Conservation (phyloP, 1,139 yeast genomes). For the Suhomyces yuchorum region DNA sequence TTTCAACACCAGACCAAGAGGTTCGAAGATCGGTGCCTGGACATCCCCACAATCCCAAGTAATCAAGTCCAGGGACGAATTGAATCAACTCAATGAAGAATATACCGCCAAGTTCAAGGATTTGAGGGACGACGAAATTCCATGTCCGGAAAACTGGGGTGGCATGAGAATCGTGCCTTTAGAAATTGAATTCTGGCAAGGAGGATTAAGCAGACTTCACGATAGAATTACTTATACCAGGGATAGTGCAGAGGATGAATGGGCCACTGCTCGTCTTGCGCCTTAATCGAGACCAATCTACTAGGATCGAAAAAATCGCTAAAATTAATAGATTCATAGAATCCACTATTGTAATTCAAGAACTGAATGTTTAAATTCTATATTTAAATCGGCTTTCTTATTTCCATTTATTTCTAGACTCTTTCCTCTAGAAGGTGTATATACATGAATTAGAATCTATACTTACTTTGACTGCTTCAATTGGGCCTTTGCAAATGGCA, state of each 20-base stretch:
- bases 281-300: constrained; percentile 44
- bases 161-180: constrained; percentile 86
- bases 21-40: constrained; percentile 96
- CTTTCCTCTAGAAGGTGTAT: background rate
- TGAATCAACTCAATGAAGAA: constrained; percentile 54
- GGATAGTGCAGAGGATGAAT: constrained; percentile 47
- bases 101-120: constrained; percentile 62
- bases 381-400: constrained; percentile 12
- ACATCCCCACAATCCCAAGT: constrained; percentile 83
- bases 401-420: constrained; percentile 2
- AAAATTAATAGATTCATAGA: too few species aligned
- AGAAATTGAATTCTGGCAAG: constrained; percentile 97
- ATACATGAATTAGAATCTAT: constrained; percentile 8
- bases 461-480: constrained; percentile 24
- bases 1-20: constrained; percentile 86
- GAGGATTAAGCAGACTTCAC: constrained; percentile 85
- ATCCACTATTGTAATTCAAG: too few species aligned
- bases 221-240: constrained; percentile 82
- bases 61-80: constrained; percentile 58
- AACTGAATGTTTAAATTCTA: too few species aligned
- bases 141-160: constrained; percentile 96
- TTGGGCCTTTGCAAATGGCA: constrained; percentile 29
- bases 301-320: too few species aligned
- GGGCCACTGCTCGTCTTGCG: constrained; percentile 72
- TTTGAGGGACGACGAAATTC: constrained; percentile 59